These are phyloP conservation scores for Hygrophorus pudorinus DNA, from an alignment of 768 basidiomycete genomes.

Conservation along the genomic window DNA sequence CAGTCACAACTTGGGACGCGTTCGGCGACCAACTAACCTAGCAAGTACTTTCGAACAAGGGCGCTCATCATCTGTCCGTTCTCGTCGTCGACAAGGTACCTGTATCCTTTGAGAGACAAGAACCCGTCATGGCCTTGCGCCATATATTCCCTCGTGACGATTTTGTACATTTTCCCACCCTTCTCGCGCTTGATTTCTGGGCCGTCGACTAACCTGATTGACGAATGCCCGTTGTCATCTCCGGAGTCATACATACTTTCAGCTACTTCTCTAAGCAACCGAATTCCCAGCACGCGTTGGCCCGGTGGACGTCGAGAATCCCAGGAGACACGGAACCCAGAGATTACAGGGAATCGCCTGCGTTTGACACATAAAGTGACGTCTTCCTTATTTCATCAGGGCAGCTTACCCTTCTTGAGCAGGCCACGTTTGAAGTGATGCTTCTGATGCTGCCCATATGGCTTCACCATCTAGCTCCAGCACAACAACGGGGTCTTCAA, in stretches of 20 bases:
- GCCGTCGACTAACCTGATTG: constrained; percentile 29
- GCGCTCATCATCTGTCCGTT: constrained; percentile 67
- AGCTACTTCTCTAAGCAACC: constrained; percentile 40
- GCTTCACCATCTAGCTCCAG: constrained; percentile 69
- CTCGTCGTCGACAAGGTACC: constrained; percentile 76
- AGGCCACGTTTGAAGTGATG: constrained; percentile 66
- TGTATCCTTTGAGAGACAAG: constrained; percentile 49
- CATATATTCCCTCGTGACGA: constrained; percentile 86
- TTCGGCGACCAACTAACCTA: constrained; percentile 39
- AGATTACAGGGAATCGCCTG: constrained; percentile 83
- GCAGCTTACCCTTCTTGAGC: constrained; percentile 74
- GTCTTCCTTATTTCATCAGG: neutral
- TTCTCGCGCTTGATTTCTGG: constrained; percentile 45
- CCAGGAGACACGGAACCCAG: constrained; percentile 80
- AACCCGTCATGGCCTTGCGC: constrained; percentile 81
- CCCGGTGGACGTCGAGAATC: constrained; percentile 69
- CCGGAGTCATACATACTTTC: constrained; percentile 17
- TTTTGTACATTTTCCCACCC: constrained; percentile 53
- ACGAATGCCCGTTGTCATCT: constrained; percentile 13
- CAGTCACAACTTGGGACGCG: neutral
- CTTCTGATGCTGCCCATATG: constrained; percentile 75
- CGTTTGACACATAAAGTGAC: neutral
- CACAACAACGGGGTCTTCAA: constrained; percentile 77
- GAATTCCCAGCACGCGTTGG: constrained; percentile 64
- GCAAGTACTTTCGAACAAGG: constrained; percentile 74